phyloP scores from a whole-genome alignment of 148 eudicot genomes.

The Amaranthus palmeri region DNA sequence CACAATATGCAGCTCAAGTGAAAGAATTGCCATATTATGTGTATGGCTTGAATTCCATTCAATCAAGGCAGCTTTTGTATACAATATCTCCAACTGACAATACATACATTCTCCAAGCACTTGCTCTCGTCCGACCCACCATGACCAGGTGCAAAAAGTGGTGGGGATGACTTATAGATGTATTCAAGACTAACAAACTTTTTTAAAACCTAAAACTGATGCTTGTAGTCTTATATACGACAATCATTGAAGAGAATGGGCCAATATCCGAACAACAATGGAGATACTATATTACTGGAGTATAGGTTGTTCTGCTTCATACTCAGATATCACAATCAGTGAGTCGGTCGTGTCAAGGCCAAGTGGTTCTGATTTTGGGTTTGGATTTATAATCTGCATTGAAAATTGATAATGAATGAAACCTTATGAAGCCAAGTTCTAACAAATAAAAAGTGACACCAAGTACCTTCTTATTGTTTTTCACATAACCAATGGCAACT shows the following conservation, averaged over 20 bases:
- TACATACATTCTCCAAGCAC: background rate
- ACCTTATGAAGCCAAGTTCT: background rate
- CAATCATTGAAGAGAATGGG: background rate
- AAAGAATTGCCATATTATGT: too few species aligned
- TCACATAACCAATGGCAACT: conserved; percentile 89
- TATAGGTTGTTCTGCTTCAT: conserved; percentile 83
- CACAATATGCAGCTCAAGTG: too few species aligned
- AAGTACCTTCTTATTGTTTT: conserved; percentile 63
- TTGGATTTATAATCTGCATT: conserved; percentile 79
- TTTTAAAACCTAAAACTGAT: background rate
- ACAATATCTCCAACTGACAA: background rate
- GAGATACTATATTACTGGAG: conserved; percentile 16
- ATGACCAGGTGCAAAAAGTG: background rate
- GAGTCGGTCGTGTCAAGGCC: conserved; percentile 56
- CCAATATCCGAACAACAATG: background rate
- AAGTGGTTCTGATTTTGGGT: conserved; percentile 72
- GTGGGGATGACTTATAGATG: background rate
- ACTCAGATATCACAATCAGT: conserved; percentile 87
- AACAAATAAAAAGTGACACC: background rate
- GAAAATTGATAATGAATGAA: background rate
- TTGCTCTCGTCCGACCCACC: background rate
- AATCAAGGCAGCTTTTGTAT: background rate
- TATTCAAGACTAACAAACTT: background rate
- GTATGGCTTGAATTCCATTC: background rate
- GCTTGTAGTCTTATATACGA: background rate